phyloP scores from a whole-genome alignment of 2,329 filamentous ascomycete genomes.

The Knoxdaviesia capensis region DNA sequence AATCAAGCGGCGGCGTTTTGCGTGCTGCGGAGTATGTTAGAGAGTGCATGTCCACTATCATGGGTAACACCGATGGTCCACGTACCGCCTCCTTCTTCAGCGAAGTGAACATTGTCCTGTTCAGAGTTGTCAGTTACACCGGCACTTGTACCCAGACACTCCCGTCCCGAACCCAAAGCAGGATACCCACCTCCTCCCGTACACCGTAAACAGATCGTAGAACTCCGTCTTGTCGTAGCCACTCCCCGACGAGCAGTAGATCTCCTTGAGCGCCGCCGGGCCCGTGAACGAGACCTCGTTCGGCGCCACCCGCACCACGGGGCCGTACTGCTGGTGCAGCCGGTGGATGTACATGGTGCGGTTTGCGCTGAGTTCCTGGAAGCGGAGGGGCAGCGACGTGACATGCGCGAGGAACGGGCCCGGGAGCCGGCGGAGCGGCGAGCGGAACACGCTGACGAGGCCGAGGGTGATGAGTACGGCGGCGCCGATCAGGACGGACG shows the following conservation, averaged over 20 bases:
- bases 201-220: conserved; percentile 39
- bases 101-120: conserved; percentile 39
- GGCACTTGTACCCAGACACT: background rate
- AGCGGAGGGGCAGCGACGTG: conserved; percentile 29
- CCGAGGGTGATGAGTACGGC: conserved; percentile 8
- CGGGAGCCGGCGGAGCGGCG: conserved; percentile 20
- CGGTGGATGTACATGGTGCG: conserved; percentile 35
- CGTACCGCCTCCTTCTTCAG: conserved; percentile 31
- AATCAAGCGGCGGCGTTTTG: conserved; percentile 38
- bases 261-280: conserved; percentile 35
- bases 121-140: background rate
- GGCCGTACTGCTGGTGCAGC: conserved; percentile 35
- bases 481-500: conserved; percentile 9
- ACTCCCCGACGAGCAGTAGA: conserved; percentile 39
- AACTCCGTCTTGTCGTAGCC: conserved; percentile 47
- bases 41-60: background rate
- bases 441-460: conserved; percentile 10
- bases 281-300: conserved; percentile 40
- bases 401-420: conserved; percentile 27
- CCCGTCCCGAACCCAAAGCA: too few species aligned
- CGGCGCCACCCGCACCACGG: conserved; percentile 34
- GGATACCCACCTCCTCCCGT: conserved; percentile 26
- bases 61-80: background rate
- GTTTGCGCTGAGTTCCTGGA: conserved; percentile 31
- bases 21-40: conserved; percentile 25